A percentile compares a stretch with the other conserved stretches of the same genome.
Evolutionary conservation across 129 eudicot species (phyloP).

Genomic region (Flaveria bidentis): DNA sequence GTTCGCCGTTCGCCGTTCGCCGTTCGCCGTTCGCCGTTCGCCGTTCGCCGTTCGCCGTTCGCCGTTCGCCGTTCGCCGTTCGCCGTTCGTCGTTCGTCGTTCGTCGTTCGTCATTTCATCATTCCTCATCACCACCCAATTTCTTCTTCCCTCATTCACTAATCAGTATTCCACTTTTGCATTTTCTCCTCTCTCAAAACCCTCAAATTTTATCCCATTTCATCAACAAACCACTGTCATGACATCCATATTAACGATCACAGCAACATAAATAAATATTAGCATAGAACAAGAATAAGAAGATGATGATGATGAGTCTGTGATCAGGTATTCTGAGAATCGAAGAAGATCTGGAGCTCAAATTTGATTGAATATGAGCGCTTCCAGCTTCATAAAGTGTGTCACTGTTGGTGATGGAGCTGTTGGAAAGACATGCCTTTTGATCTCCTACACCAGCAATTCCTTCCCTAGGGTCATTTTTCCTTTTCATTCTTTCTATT

Average conservation of each 20-base stretch:
- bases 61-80: not conserved
- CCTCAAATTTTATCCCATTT: not conserved
- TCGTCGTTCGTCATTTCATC: not conserved
- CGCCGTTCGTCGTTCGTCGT: not conserved
- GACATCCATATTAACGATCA: conserved; percentile 1
- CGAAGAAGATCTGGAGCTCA: conserved; percentile 41
- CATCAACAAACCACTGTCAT: not conserved
- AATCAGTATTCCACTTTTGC: not conserved
- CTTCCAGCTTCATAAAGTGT: conserved; percentile 91
- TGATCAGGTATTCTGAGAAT: conserved; percentile 49
- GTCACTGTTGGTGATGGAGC: conserved; percentile 99
- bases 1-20: no score
- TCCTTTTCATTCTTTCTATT: not conserved
- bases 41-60: no score
- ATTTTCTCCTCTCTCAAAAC: conserved; percentile 24
- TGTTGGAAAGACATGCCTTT: conserved; percentile 95
- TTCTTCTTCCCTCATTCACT: not conserved
- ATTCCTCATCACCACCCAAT: conserved; percentile 9
- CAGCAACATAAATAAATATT: not conserved
- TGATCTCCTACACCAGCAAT: conserved; percentile 99
- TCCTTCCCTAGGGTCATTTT: conserved; percentile 84
- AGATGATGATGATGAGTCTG: not conserved
- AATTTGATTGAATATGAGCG: conserved; percentile 59
- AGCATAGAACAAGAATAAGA: no score
- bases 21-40: no score